Evolutionary conservation across 129 eudicot species (phyloP).

Genomic region (Arctium lappa): DNA sequence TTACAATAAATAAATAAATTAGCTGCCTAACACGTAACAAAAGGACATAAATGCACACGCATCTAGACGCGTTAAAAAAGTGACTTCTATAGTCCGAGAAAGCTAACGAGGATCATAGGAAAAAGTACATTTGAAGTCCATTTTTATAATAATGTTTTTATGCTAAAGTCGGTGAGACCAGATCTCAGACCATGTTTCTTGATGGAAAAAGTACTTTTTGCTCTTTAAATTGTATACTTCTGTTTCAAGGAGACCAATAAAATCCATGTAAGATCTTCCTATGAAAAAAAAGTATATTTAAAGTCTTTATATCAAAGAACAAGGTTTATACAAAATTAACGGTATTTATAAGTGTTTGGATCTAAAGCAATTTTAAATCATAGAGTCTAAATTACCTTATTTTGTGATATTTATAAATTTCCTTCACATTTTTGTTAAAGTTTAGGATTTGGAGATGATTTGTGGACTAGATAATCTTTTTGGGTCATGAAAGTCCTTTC

Average conservation of each 20-base stretch:
- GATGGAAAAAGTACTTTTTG: background rate
- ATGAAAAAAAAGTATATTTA: background rate
- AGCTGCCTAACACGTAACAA: background rate
- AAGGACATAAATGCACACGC: background rate
- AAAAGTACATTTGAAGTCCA: background rate
- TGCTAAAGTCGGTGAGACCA: slow-evolving; percentile 20
- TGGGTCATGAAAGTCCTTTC: too few species aligned
- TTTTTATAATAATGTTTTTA: background rate
- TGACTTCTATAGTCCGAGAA: background rate
- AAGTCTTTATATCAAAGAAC: background rate
- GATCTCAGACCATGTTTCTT: background rate
- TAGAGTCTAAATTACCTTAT: too few species aligned
- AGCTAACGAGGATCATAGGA: background rate
- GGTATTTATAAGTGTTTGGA: background rate
- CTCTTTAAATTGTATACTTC: background rate
- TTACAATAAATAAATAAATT: background rate
- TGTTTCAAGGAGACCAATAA: background rate
- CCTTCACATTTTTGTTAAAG: too few species aligned
- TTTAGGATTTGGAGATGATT: too few species aligned
- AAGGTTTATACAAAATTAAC: too few species aligned
- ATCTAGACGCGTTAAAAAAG: background rate
- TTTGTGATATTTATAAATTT: too few species aligned
- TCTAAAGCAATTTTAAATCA: too few species aligned
- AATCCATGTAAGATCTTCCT: background rate
- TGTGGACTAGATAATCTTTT: too few species aligned